Percentiles rank a stretch among this genome's conserved stretches.
Evolutionary conservation across 768 basidiomycete species (phyloP).

Genomic region (Mycena haematopus): DNA sequence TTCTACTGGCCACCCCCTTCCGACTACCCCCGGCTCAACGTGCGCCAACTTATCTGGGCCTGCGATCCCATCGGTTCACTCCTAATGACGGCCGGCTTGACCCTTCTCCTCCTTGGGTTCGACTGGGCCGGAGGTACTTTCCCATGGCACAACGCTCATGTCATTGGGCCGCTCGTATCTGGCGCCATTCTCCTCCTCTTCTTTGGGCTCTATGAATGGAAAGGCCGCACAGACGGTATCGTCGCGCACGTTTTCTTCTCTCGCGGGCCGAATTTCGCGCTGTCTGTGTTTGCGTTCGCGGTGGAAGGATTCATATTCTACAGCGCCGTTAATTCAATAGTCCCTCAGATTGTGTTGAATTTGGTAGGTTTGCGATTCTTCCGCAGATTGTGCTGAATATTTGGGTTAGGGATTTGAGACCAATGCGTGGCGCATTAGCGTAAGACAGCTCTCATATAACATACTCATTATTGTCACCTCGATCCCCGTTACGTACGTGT

Average conservation of each 20-base stretch:
- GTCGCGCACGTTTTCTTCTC: slow-evolving; percentile 30
- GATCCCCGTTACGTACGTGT: slow-evolving; percentile 28
- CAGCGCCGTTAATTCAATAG: slow-evolving; percentile 29
- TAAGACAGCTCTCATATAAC: slow-evolving; percentile 28
- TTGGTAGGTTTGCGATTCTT: not conserved
- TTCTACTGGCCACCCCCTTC: slow-evolving; percentile 31
- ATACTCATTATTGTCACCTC: slow-evolving; percentile 21
- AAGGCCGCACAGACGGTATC: slow-evolving; percentile 29
- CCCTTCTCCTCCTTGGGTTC: slow-evolving; percentile 28
- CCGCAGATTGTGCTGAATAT: slow-evolving; percentile 24
- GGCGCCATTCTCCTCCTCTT: slow-evolving; percentile 25
- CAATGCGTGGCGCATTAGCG: slow-evolving; percentile 30
- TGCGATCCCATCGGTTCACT: slow-evolving; percentile 26
- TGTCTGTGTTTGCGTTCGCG: slow-evolving; percentile 29
- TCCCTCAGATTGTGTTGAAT: slow-evolving; percentile 1
- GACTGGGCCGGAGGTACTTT: slow-evolving; percentile 31
- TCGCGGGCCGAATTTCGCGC: slow-evolving; percentile 29
- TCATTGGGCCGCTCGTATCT: slow-evolving; percentile 23
- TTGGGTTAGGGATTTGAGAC: slow-evolving; percentile 24
- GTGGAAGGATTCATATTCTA: slow-evolving; percentile 32
- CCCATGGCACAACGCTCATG: slow-evolving; percentile 26
- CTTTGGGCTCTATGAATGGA: slow-evolving; percentile 30
- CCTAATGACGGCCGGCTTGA: slow-evolving; percentile 25
- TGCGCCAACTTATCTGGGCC: slow-evolving; percentile 24
- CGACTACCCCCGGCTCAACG: slow-evolving; percentile 20